Conservation (phyloP, 306 rosid genomes). For the Adenanthera pavonina region DNA sequence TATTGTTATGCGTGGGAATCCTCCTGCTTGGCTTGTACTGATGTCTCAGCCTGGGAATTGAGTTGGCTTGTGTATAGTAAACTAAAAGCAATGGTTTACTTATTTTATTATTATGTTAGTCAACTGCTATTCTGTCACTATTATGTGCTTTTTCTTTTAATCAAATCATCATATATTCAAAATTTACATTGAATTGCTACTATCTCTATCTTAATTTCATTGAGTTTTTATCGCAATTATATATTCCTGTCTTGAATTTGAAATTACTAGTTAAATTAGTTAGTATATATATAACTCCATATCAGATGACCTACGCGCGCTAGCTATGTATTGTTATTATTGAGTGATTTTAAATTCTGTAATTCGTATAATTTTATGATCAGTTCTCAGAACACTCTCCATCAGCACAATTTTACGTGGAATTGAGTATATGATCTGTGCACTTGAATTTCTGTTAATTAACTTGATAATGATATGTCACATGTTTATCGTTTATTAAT, state of each 20-base stretch:
- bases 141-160: too few relatives aligned
- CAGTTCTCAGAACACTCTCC: background rate
- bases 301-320: too few relatives aligned
- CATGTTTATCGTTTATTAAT: background rate
- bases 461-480: background rate
- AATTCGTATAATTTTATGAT: background rate
- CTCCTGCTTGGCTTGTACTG: background rate
- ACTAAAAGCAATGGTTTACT: background rate
- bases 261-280: too few relatives aligned
- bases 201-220: too few relatives aligned
- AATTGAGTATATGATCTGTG: background rate
- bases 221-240: too few relatives aligned
- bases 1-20: background rate
- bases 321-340: too few relatives aligned
- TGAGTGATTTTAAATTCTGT: background rate
- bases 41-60: background rate
- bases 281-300: too few relatives aligned
- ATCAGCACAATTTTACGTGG: too few relatives aligned
- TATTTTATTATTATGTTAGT: background rate
- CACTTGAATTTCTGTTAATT: background rate
- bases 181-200: too few relatives aligned
- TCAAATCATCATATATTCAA: too few relatives aligned
- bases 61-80: constrained; percentile 6
- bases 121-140: background rate
- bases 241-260: too few relatives aligned